phyloP scores from a whole-genome alignment of 1,139 yeast species.

The Entelexis paramagnoliae region DNA sequence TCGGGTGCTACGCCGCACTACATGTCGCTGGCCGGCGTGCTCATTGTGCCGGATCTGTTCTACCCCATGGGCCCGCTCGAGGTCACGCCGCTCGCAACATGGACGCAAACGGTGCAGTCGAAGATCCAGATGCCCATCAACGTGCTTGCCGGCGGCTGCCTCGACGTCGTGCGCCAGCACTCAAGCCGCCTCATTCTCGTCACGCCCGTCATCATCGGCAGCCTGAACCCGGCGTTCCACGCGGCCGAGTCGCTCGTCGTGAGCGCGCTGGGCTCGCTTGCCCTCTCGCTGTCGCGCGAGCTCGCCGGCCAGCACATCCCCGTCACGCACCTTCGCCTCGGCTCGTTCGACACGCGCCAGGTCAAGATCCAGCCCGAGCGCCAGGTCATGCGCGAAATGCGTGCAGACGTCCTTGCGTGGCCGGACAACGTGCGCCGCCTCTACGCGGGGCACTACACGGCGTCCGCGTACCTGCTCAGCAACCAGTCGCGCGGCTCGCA shows the following conservation, averaged over 20 bases:
- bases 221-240: slow-evolving; percentile 36
- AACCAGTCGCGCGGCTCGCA: slow-evolving; percentile 30
- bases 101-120: slow-evolving; percentile 43
- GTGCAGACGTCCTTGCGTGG: slow-evolving; percentile 37
- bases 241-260: slow-evolving; percentile 34
- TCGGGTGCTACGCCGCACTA: slow-evolving; percentile 46
- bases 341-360: slow-evolving; percentile 34
- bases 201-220: slow-evolving; percentile 35
- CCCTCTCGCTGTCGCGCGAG: slow-evolving; percentile 35
- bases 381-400: slow-evolving; percentile 29
- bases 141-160: slow-evolving; percentile 47
- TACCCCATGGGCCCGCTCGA: slow-evolving; percentile 65
- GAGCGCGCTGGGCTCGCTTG: slow-evolving; percentile 33
- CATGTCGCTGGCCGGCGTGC: slow-evolving; percentile 46
- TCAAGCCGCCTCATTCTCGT: slow-evolving; percentile 31
- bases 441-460: slow-evolving; percentile 32
- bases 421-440: slow-evolving; percentile 32
- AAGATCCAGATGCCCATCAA: slow-evolving; percentile 43
- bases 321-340: slow-evolving; percentile 31
- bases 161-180: slow-evolving; percentile 44
- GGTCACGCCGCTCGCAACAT: slow-evolving; percentile 42
- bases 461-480: slow-evolving; percentile 30
- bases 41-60: slow-evolving; percentile 53
- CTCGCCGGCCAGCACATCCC: slow-evolving; percentile 30
- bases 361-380: slow-evolving; percentile 23